phyloP scores from a whole-genome alignment of 106 monocot species.

The Alisma plantagoaquatica region DNA sequence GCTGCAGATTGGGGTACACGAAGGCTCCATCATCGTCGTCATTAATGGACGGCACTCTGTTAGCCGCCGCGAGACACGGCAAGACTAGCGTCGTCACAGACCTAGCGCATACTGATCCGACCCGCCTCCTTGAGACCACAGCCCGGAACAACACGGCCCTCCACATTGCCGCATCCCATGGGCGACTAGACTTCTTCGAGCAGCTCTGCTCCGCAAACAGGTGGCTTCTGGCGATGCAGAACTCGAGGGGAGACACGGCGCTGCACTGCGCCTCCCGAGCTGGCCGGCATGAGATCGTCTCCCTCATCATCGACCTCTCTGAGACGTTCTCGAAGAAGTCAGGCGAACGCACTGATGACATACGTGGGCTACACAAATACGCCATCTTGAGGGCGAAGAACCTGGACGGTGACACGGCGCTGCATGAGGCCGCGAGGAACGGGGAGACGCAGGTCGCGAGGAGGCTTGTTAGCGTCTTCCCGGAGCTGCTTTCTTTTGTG shows the following conservation, averaged over 20 bases:
- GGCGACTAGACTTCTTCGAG: not conserved
- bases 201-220: not conserved
- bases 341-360: too few relatives aligned
- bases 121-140: too few relatives aligned
- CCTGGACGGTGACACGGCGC: conserved; percentile 6
- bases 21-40: too few relatives aligned
- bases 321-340: too few relatives aligned
- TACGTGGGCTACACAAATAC: too few relatives aligned
- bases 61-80: too few relatives aligned
- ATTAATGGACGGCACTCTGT: too few relatives aligned
- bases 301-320: too few relatives aligned
- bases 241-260: conserved; percentile 9
- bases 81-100: too few relatives aligned
- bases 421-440: conserved; percentile 10
- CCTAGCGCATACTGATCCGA: too few relatives aligned
- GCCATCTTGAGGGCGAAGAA: conserved; percentile 4
- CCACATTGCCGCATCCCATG: conserved; percentile 7
- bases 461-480: not conserved
- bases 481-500: not conserved
- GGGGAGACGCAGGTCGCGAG: not conserved
- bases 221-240: not conserved
- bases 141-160: conserved; percentile 12
- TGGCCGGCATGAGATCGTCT: not conserved
- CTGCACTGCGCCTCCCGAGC: conserved; percentile 10
- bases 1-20: too few relatives aligned